Evolutionary conservation across 306 rosid genomes (phyloP).

Genomic region (Delonix regia): DNA sequence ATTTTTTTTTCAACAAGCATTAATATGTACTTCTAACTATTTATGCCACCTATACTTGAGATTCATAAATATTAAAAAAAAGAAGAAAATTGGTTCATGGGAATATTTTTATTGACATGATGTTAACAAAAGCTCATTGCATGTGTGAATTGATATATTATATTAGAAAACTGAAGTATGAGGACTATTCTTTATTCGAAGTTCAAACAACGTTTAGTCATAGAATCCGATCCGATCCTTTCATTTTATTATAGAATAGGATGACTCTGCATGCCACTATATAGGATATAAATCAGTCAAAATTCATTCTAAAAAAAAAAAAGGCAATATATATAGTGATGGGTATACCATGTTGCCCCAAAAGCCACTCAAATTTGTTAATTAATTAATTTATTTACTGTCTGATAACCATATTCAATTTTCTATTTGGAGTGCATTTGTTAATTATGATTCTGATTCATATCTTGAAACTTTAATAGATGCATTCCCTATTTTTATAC

Average conservation of each 20-base stretch:
- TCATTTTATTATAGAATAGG: conserved; percentile 6
- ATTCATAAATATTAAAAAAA: too few species aligned
- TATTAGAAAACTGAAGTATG: neutral
- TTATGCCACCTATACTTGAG: too few species aligned
- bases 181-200: neutral
- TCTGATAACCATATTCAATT: neutral
- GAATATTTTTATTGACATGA: too few species aligned
- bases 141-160: neutral
- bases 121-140: neutral
- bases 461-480: neutral
- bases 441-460: neutral
- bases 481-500: neutral
- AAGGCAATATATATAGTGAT: conserved; percentile 11
- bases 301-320: conserved; percentile 23
- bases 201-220: neutral
- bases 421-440: neutral
- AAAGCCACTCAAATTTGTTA: conserved; percentile 24
- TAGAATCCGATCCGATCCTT: conserved; percentile 5
- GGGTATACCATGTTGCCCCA: conserved; percentile 10
- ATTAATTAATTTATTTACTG: neutral
- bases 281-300: conserved; percentile 31
- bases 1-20: too few species aligned
- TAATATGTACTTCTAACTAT: too few species aligned
- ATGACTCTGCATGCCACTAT: conserved; percentile 38
- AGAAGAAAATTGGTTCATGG: too few species aligned